These are phyloP conservation scores for Penicillium daleae DNA, from an alignment of 495 filamentous ascomycete species.

Conservation along the genomic window DNA sequence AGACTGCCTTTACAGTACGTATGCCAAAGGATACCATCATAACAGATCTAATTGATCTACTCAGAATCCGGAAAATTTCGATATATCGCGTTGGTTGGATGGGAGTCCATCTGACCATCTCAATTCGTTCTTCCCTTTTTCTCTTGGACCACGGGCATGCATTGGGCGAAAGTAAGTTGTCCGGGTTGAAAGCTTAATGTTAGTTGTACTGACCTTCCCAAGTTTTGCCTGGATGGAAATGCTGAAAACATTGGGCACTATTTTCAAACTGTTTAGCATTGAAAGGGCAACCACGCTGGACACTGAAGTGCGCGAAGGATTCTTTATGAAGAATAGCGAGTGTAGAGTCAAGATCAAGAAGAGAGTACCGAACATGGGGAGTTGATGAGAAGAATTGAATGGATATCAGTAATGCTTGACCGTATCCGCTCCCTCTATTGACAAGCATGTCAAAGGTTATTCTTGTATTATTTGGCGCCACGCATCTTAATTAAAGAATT, in stretches of 20 bases:
- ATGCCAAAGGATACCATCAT: background rate
- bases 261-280: slow-evolving; percentile 5
- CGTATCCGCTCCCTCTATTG: background rate
- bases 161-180: slow-evolving; percentile 13
- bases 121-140: slow-evolving; percentile 8
- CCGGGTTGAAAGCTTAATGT: background rate
- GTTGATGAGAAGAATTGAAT: background rate
- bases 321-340: slow-evolving; percentile 15
- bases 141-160: slow-evolving; percentile 8
- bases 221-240: slow-evolving; percentile 16
- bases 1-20: slow-evolving; percentile 6
- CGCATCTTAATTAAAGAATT: no score
- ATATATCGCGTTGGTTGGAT: slow-evolving; percentile 8
- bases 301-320: slow-evolving; percentile 6
- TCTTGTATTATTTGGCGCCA: no score
- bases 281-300: background rate
- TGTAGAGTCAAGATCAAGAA: slow-evolving; percentile 4
- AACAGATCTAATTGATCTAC: no score
- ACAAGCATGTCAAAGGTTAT: no score
- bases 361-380: background rate
- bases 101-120: background rate
- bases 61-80: slow-evolving; percentile 2
- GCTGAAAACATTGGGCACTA: slow-evolving; percentile 4
- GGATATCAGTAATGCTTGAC: background rate
- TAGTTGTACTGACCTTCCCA: background rate